Percentiles rank a stretch among this genome's conserved stretches.
Evolutionary conservation across 805 yeast genomes (phyloP).

Genomic region (Jamesozyma jinghongensis): DNA sequence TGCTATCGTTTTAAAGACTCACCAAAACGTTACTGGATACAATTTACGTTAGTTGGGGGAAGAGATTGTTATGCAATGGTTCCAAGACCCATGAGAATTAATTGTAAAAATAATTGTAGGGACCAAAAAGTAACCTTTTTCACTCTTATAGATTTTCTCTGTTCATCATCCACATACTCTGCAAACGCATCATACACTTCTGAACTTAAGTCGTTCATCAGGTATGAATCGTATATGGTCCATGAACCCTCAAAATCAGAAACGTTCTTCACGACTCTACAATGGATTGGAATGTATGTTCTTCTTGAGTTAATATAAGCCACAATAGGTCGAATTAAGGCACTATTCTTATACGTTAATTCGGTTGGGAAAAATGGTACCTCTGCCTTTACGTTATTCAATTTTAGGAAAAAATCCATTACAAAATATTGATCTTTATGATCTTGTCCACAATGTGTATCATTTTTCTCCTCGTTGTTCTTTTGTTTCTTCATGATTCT

Average conservation of each 20-base stretch:
- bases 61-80: slow-evolving; percentile 53
- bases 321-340: slow-evolving; percentile 87
- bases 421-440: slow-evolving; percentile 40
- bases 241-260: slow-evolving; percentile 91
- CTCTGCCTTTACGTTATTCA: slow-evolving; percentile 79
- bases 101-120: slow-evolving; percentile 71
- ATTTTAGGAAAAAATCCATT: slow-evolving; percentile 67
- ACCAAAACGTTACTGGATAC: too few relatives aligned
- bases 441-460: neutral
- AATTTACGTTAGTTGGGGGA: too few relatives aligned
- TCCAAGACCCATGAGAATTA: slow-evolving; percentile 74
- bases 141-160: slow-evolving; percentile 59
- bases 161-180: slow-evolving; percentile 80
- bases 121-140: slow-evolving; percentile 91
- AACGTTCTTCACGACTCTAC: slow-evolving; percentile 69
- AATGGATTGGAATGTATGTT: slow-evolving; percentile 80
- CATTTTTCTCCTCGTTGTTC: neutral
- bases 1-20: too few relatives aligned
- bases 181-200: slow-evolving; percentile 90
- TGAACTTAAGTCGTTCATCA: slow-evolving; percentile 85
- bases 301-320: slow-evolving; percentile 87
- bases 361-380: slow-evolving; percentile 86
- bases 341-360: slow-evolving; percentile 83
- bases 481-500: neutral
- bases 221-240: slow-evolving; percentile 84